Conservation (phyloP, 225 moss, liverwort and hornwort species). For the Takakia lepidozioides region DNA sequence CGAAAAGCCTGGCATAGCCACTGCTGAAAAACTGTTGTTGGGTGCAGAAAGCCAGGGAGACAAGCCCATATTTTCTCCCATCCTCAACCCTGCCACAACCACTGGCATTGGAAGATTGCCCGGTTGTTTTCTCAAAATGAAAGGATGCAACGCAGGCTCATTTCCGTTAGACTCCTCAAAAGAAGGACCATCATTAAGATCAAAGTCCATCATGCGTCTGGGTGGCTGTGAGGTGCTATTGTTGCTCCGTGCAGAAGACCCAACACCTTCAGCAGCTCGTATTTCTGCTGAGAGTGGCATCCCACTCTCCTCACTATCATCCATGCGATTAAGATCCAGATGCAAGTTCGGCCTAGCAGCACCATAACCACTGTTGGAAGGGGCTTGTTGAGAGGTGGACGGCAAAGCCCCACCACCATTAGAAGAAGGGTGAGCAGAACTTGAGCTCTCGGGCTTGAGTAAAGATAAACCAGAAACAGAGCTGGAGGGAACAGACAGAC, state of each 20-base stretch:
- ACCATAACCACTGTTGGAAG: constrained; percentile 29
- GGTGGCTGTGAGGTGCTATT: constrained; percentile 57
- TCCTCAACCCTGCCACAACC: constrained; percentile 42
- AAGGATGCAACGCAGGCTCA: constrained; percentile 47
- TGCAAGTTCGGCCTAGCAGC: constrained; percentile 49
- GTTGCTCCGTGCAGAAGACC: constrained; percentile 60
- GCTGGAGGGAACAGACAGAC: constrained; percentile 41
- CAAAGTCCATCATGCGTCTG: constrained; percentile 76
- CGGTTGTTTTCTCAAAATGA: constrained; percentile 29
- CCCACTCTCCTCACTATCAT: constrained; percentile 90
- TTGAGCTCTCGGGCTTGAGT: constrained; percentile 63
- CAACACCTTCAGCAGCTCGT: constrained; percentile 42
- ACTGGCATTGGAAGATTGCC: constrained; percentile 24
- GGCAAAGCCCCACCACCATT: constrained; percentile 51
- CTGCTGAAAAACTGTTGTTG: constrained; percentile 29
- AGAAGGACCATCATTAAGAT: constrained; percentile 86
- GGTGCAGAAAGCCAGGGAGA: constrained; percentile 63
- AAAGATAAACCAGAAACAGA: constrained; percentile 60
- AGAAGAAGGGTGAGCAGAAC: constrained; percentile 59
- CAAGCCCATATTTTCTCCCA: constrained; percentile 54
- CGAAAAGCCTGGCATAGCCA: constrained; percentile 39
- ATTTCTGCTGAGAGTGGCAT: constrained; percentile 44
- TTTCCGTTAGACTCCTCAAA: constrained; percentile 63
- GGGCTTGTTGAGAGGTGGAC: constrained; percentile 38
- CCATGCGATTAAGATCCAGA: constrained; percentile 87